phyloP scores from a whole-genome alignment of 1,284 basidiomycete species.

The Ceratobasidium sp. region DNA sequence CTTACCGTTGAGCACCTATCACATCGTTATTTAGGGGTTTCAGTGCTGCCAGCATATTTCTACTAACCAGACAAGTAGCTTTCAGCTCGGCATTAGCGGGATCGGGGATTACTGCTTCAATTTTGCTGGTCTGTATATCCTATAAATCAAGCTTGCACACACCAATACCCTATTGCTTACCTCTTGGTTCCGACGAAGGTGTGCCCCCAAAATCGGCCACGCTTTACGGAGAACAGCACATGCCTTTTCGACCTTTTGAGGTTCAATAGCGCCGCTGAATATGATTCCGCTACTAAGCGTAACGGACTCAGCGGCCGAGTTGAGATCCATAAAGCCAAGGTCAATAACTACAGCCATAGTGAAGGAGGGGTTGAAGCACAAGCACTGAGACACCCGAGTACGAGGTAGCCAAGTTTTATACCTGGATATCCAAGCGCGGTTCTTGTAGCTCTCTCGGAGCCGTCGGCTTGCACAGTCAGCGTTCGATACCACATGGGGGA shows the following conservation, averaged over 20 bases:
- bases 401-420: neutral
- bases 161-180: neutral
- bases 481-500: neutral
- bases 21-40: neutral
- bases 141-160: neutral
- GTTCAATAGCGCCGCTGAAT: slow-evolving; percentile 37
- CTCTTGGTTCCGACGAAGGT: neutral
- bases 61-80: slow-evolving; percentile 1
- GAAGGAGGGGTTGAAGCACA: neutral
- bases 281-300: slow-evolving; percentile 18
- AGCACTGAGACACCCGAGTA: neutral
- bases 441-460: neutral
- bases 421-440: neutral
- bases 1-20: slow-evolving; percentile 2
- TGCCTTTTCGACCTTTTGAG: slow-evolving; percentile 12
- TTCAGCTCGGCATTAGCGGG: slow-evolving; percentile 4
- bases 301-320: slow-evolving; percentile 39
- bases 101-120: slow-evolving; percentile 32
- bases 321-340: slow-evolving; percentile 37
- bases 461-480: neutral
- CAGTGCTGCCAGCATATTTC: neutral
- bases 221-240: slow-evolving; percentile 13
- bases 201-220: slow-evolving; percentile 34
- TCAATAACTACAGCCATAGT: neutral
- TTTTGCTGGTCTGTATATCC: slow-evolving; percentile 15